Evolutionary conservation across 768 basidiomycete species (phyloP), one percentile per base, ranked within the genome.

Genomic region (Naganishia vaughanmartiniae): DNA sequence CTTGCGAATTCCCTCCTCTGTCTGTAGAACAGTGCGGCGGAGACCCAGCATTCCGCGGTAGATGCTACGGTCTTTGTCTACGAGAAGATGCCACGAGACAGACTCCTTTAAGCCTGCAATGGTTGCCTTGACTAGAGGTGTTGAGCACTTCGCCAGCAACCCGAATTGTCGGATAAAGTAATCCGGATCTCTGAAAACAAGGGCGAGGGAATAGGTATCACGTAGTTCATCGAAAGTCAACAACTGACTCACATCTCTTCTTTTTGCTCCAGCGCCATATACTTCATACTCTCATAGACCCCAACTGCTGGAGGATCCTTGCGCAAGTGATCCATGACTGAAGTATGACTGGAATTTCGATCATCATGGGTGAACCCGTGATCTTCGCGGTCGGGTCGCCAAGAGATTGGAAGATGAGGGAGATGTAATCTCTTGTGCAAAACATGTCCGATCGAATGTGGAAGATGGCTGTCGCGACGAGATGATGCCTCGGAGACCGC

Each of bases 281-380:
- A 81, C 45, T 74, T 67, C 51, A 74, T 74, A 67, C 75, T 76
- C 66, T 81, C 79, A 60, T 77, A 81, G 1, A 79, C 71, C 2
- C 78, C 79, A 0, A 81, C 79, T 21, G 79, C 78, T 34, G 77
- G 74, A 56, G 78, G 76, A 1, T 71, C 66, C 65, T 75, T 79
- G 15, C 75, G 66, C 30, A 78, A 63, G 53, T 75, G 72, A 24
- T 80, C 79, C 65, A 78, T 51, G 26, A 80, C 58, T 4, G 77
- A 78, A 0, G 74, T 48, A 67, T 78, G 76, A 70, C 77, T 77
- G 17, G 45, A 24, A 19, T 30, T 39, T 14, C 58, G 48, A 45
- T 72, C 71, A 11, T 57, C 66, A 5, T 66, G 48, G 2, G 36
- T 34, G 6, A 53, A 39, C 0, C 34, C 36, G 17, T 54, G 65